A percentile compares a stretch with the other conserved stretches of the same genome.
Conservation (phyloP, 352 stramenopile species). For the Phytophthora cryptogea region DNA sequence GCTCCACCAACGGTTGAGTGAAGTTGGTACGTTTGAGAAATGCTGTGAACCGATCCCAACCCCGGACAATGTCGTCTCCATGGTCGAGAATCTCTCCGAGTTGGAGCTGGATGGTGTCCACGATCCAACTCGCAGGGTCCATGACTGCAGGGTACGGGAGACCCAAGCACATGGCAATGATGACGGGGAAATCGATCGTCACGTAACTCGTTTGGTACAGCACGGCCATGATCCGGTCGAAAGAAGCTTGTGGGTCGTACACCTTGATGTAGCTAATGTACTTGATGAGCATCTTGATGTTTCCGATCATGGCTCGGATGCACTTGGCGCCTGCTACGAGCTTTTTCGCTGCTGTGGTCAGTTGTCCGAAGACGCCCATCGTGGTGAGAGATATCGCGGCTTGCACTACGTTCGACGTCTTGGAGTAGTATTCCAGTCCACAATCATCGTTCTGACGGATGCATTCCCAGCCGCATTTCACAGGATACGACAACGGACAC, state of each 20-base stretch:
- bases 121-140: constrained; percentile 2
- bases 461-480: background rate
- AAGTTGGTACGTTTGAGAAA: constrained; percentile 1
- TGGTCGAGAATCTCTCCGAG: background rate
- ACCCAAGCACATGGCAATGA: background rate
- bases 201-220: constrained; percentile 1
- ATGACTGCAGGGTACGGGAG: constrained; percentile 1
- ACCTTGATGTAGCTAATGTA: background rate
- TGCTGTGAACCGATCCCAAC: background rate
- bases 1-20: constrained; percentile 1
- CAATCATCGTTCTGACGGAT: constrained; percentile 1
- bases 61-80: background rate
- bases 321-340: background rate
- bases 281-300: constrained; percentile 1
- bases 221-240: background rate
- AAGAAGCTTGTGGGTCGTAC: background rate
- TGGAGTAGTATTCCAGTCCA: background rate
- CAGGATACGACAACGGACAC: background rate
- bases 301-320: background rate
- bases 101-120: background rate
- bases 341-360: background rate
- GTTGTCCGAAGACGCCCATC: background rate
- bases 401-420: constrained; percentile 1
- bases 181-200: constrained; percentile 1
- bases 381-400: background rate